Evolutionary conservation across 257 asterid species (phyloP).

Genomic region (Echites panduratus): DNA sequence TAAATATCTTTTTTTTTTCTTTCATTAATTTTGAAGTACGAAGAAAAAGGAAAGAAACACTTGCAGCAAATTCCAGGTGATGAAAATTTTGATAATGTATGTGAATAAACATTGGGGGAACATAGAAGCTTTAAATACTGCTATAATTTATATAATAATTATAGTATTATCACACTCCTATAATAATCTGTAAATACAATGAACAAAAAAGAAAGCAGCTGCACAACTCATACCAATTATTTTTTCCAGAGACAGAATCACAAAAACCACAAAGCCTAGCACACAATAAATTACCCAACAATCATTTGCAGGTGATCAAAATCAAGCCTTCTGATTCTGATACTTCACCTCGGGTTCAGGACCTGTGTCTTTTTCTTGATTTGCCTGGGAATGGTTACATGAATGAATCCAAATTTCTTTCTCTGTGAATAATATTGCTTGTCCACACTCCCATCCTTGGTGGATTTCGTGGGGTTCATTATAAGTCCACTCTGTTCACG

Average conservation of each 20-base stretch:
- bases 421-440: constrained; percentile 53
- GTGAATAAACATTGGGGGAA: no score
- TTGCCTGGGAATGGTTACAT: constrained; percentile 57
- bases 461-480: constrained; percentile 35
- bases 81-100: no score
- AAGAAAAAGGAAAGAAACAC: no score
- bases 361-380: constrained; percentile 59
- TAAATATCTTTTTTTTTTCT: no score
- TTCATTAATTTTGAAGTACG: no score
- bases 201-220: neutral
- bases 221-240: neutral
- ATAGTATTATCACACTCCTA: neutral
- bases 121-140: neutral
- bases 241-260: neutral
- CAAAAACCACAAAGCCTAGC: constrained; percentile 13
- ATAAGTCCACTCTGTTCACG: constrained; percentile 63
- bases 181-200: neutral
- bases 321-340: neutral
- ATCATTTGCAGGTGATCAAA: neutral
- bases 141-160: neutral
- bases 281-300: neutral
- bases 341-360: constrained; percentile 21
- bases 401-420: constrained; percentile 93
- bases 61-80: no score
- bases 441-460: constrained; percentile 37